Evolutionary conservation across 2,329 filamentous ascomycete species (phyloP), one percentile per base, ranked within the genome.

Genomic region (Fusarium tuaranense): DNA sequence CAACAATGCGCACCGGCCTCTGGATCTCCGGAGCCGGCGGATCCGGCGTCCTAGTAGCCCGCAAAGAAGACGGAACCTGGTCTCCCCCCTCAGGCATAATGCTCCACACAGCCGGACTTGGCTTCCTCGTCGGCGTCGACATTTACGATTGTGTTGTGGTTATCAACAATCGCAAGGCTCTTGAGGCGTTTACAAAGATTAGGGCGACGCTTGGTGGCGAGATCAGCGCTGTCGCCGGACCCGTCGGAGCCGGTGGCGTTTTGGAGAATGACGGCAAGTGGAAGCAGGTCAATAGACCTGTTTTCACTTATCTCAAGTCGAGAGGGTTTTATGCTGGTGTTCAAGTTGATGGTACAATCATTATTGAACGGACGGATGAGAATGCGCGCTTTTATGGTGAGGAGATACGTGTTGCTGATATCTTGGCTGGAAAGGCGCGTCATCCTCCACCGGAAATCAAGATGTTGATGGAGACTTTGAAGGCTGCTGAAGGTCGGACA

Each of bases 141-240:
- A 95, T 97, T 32, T 97, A 97, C 83, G 94, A 97, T 81, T 96
- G 94, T 74, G 94, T 97, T 5, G 89, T 95, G 12, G 92, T 97
- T 12, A 95, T 97, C 80, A 97, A 97, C 83, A 93, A 90, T 1
- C 87, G 89, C 30, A 89, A 93, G 74, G 94, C 94, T 0, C 85
- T 97, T 53, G 90, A 93, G 30, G 92, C 93, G 0, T 97, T 97
- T 81, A 93, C 92, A 58, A 90, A 90, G 70, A 86, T 94, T 7
- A 88, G 94, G 38, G 91, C 93, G 67, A 95, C 93, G 1, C 83
- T 97, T 0, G 94, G 94, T 7, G 92, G 92, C 25, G 94, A 96
- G 80, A 86, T 97, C 25, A 93, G 92, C 72, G 93, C 93, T 6
- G 91, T 92, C 0, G 94, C 94, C 0, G 92, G 88, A 0, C 88